Conservation (phyloP, 2,329 filamentous ascomycete species). For the Monosporascus sp. region DNA sequence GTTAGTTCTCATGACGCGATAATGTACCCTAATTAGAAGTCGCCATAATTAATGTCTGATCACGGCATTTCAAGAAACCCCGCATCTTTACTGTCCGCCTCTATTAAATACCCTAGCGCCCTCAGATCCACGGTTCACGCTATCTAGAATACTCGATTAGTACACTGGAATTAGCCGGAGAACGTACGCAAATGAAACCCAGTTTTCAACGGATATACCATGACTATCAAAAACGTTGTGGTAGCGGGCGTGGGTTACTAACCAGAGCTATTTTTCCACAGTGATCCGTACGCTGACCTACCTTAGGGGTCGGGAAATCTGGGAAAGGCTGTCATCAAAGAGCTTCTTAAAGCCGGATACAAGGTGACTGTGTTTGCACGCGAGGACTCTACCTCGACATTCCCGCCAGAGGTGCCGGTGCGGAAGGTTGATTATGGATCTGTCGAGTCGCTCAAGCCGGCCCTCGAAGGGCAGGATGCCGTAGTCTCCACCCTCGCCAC, state of each 20-base stretch:
- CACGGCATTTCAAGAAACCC: neutral
- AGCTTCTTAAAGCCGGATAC: conserved; percentile 31
- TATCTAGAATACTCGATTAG: too few species aligned
- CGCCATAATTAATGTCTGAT: neutral
- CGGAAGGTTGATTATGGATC: conserved; percentile 42
- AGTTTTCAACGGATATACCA: neutral
- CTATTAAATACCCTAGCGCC: neutral
- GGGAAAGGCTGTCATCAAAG: conserved; percentile 20
- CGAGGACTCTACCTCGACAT: conserved; percentile 31
- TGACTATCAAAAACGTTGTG: conserved; percentile 11
- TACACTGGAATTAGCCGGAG: too few species aligned
- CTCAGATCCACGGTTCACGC: too few species aligned
- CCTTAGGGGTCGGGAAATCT: conserved; percentile 27
- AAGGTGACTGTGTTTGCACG: conserved; percentile 46
- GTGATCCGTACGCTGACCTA: neutral
- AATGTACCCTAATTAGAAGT: neutral
- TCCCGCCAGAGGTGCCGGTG: conserved; percentile 32
- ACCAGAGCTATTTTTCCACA: too few species aligned
- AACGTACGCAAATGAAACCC: too few species aligned
- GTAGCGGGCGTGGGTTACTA: conserved; percentile 11
- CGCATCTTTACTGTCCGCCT: neutral
- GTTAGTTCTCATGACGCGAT: too few species aligned
- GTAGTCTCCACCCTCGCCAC: conserved; percentile 45
- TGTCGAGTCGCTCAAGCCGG: conserved; percentile 35
- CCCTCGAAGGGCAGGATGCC: conserved; percentile 49